Conservation (phyloP, 441 rosid genomes). For the Codiaeum variegatum region DNA sequence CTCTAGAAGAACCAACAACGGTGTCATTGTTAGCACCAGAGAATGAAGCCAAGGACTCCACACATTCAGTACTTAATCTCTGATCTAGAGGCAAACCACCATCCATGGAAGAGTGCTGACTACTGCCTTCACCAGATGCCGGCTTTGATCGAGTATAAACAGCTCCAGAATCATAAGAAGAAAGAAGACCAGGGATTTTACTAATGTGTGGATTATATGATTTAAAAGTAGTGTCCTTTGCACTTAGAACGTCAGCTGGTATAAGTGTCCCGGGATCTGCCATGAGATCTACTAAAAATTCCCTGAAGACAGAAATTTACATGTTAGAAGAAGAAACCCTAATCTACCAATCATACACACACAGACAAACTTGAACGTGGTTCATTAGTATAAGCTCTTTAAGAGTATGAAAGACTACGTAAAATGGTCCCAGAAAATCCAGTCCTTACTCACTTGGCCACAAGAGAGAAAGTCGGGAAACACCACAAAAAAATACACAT, state of each 20-base stretch:
- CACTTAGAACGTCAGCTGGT: constrained; percentile 80
- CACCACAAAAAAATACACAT: not conserved
- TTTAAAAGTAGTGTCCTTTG: constrained; percentile 47
- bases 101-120: constrained; percentile 42
- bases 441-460: not conserved
- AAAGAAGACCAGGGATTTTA: constrained; percentile 43
- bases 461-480: not conserved
- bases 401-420: not conserved
- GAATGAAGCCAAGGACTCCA: constrained; percentile 37
- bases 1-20: constrained; percentile 52
- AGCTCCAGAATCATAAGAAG: constrained; percentile 38
- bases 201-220: constrained; percentile 43
- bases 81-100: constrained; percentile 33
- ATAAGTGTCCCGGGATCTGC: constrained; percentile 98
- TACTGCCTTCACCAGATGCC: constrained; percentile 63
- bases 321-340: constrained; percentile 24
- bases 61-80: constrained; percentile 34
- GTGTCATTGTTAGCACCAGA: constrained; percentile 33
- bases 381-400: not conserved
- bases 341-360: constrained; percentile 7
- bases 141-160: constrained; percentile 42
- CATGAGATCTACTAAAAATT: constrained; percentile 99
- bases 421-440: not conserved
- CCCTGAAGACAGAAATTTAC: constrained; percentile 52
- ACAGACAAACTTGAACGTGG: not conserved